Evolutionary conservation across 2,329 filamentous ascomycete species (phyloP), one percentile per base, ranked within the genome.

Genomic region (Lasiodiplodia sp.): DNA sequence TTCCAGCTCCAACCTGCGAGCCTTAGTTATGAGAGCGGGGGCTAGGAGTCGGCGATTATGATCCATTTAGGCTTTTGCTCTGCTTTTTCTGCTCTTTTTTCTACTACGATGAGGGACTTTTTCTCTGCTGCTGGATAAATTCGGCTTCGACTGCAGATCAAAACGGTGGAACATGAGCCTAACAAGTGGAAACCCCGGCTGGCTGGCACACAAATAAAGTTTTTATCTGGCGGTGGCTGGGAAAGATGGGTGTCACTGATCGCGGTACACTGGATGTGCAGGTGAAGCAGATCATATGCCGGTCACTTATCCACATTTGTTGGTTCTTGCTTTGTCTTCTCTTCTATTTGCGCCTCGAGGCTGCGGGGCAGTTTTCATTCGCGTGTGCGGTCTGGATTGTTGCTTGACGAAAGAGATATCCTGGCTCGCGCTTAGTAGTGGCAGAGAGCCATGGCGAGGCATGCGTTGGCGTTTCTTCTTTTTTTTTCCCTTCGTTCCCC

Each of bases 381-480:
- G 53, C 21, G 53, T 23, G 44, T 52, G 60, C 21, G 60, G 31
- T 52, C 47, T 40, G 44, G 47, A 31, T 34, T 58, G 65, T 67
- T 58, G 65, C 52, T 67, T 67, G 52, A 67, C 40, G 65, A 67
- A 67, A 67, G 60, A 64, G 65, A 67, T 67, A 67, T 67, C 65
- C 65, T 67, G 65, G 65, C 65, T 67, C 65, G 53, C 65, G 65
- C 65, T 67, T 44, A 49, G 60, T 64, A 64, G 47, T 52, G 44
- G 51, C 44, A 40, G n/a, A 38, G 65, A 67, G 65, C 65, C 53
- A 67, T 56, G 51, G 63, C 63, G 63, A 56, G 63, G 63, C 63
- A 66, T 66, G 63, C 63, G 63, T 66, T 64, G 63, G 63, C 63
- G 63, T 66, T 66, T 40, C 23, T n/a, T 25, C 55, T 23, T 52